Percentiles rank a stretch among this genome's conserved stretches.
These are phyloP conservation scores for Trametes meyenii DNA, from an alignment of 768 basidiomycete genomes.

Conservation along the genomic window DNA sequence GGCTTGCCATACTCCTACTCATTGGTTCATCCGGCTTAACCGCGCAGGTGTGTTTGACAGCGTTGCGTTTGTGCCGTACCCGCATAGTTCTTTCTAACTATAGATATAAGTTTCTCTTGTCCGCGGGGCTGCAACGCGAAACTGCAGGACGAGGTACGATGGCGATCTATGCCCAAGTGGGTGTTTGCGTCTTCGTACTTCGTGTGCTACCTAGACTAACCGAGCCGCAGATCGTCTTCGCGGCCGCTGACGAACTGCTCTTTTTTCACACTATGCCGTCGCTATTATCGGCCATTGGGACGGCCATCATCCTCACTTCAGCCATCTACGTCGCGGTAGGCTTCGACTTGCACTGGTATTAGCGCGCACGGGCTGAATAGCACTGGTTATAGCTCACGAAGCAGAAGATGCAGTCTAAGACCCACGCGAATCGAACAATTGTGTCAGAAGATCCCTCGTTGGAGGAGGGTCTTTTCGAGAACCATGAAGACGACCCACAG, in stretches of 20 bases:
- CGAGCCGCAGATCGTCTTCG: slow-evolving; percentile 58
- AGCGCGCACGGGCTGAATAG: too few species aligned
- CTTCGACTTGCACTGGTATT: background rate
- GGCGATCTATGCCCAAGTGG: slow-evolving; percentile 59
- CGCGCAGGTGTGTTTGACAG: slow-evolving; percentile 38
- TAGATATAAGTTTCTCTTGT: slow-evolving; percentile 49
- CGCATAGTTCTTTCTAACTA: background rate
- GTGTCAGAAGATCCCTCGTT: background rate
- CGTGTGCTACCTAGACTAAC: too few species aligned
- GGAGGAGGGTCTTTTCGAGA: background rate
- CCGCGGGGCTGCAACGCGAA: slow-evolving; percentile 65
- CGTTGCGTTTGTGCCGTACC: background rate
- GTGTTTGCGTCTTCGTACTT: background rate
- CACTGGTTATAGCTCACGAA: background rate
- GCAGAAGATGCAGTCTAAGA: background rate
- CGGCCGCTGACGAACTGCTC: slow-evolving; percentile 61
- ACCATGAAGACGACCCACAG: background rate
- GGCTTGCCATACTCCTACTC: slow-evolving; percentile 49
- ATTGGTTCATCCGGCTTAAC: slow-evolving; percentile 57
- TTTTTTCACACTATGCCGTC: slow-evolving; percentile 67
- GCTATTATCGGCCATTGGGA: slow-evolving; percentile 61
- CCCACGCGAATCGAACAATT: background rate
- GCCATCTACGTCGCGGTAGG: slow-evolving; percentile 70
- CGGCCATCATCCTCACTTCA: slow-evolving; percentile 60
- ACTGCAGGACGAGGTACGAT: slow-evolving; percentile 65